A percentile compares a stretch with the other conserved stretches of the same genome.
phyloP scores from a whole-genome alignment of 257 asterid species.

The Scutellaria barbata region DNA sequence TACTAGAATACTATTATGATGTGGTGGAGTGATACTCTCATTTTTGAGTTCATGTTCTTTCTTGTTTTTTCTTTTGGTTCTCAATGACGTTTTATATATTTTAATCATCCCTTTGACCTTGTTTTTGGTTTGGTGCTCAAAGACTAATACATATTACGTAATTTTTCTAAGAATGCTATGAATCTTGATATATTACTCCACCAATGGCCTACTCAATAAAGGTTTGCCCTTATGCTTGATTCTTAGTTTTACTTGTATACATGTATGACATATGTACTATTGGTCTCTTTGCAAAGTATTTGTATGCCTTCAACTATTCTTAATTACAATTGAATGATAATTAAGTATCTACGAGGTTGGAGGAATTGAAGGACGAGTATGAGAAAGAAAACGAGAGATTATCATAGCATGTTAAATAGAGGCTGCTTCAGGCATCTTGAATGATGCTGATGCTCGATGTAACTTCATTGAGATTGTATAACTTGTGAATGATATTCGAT shows the following conservation, averaged over 20 bases:
- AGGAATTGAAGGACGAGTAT: conserved; percentile 68
- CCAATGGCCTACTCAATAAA: conserved; percentile 90
- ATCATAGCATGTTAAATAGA: conserved; percentile 50
- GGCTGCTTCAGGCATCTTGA: conserved; percentile 47
- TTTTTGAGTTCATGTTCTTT: conserved; percentile 6
- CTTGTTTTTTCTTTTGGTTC: not conserved
- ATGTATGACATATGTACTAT: not conserved
- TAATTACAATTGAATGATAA: conserved; percentile 1
- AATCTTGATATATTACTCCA: conserved; percentile 82
- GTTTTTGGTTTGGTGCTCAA: conserved; percentile 95
- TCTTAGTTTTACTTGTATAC: not conserved
- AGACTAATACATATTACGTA: conserved; percentile 83
- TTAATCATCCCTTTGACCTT: conserved; percentile 61
- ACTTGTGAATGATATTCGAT: conserved; percentile 36
- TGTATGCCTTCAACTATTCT: not conserved
- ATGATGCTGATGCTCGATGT: not conserved
- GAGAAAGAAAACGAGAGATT: conserved; percentile 63
- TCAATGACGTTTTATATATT: conserved; percentile 16
- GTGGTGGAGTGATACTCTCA: conserved; percentile 57
- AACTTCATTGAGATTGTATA: not conserved
- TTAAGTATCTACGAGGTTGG: conserved; percentile 74
- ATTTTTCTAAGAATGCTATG: conserved; percentile 95
- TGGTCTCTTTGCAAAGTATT: not conserved
- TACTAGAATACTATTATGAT: conserved; percentile 87
- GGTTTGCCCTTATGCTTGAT: conserved; percentile 44